Conservation (phyloP, 2,329 filamentous ascomycete species). For the Colletotrichum musae region DNA sequence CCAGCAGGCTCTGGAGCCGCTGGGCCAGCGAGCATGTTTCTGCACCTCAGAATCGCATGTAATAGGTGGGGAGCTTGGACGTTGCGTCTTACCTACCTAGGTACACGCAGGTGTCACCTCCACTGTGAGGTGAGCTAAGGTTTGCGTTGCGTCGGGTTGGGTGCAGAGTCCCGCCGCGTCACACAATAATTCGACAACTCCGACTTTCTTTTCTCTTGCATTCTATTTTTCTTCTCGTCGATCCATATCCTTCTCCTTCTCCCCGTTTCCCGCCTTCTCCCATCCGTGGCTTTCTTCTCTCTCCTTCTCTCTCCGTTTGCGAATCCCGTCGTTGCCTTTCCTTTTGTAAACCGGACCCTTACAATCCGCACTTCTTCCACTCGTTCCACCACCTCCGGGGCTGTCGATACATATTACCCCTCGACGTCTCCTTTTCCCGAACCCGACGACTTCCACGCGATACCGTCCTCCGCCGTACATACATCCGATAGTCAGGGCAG, state of each 20-base stretch:
- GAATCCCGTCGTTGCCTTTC: constrained; percentile 8
- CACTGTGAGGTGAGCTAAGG: too few species aligned
- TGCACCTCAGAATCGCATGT: too few species aligned
- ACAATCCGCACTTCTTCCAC: neutral
- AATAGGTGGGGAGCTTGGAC: constrained; percentile 28
- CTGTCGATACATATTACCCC: constrained; percentile 2
- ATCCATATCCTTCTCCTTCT: constrained; percentile 2
- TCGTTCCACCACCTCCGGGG: neutral
- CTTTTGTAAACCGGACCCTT: constrained; percentile 6
- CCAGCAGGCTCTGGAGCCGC: neutral
- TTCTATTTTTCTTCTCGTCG: constrained; percentile 4
- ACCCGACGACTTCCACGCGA: constrained; percentile 4
- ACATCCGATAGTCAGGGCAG: constrained; percentile 21
- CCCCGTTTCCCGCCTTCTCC: neutral
- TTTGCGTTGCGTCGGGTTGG: too few species aligned
- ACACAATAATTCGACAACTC: constrained; percentile 9
- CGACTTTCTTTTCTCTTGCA: constrained; percentile 7
- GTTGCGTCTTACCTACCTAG: constrained; percentile 9
- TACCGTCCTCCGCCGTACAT: neutral
- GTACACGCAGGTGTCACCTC: too few species aligned
- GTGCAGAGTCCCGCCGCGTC: constrained; percentile 3
- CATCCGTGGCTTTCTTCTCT: neutral
- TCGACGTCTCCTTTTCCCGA: constrained; percentile 23
- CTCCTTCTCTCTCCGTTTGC: neutral
- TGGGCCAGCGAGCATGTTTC: too few species aligned